Percentiles rank a stretch among this genome's conserved stretches.
These are phyloP conservation scores for Cucumis hystrix DNA, from an alignment of 306 rosid species.

Conservation along the genomic window DNA sequence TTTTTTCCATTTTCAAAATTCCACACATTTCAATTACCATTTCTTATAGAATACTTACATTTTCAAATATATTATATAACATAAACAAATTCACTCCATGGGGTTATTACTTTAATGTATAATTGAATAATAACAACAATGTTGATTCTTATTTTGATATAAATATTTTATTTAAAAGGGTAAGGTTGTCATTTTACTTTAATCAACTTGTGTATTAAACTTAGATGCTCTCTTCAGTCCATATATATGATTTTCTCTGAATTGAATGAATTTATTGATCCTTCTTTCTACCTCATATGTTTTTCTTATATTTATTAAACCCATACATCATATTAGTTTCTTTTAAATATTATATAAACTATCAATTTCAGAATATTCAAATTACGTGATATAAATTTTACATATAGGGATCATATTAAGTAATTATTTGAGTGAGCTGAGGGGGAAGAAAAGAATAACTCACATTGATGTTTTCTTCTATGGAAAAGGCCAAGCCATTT, in stretches of 20 bases:
- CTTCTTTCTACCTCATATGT: background rate
- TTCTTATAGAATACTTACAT: too few species aligned
- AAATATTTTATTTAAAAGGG: background rate
- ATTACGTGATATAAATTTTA: too few species aligned
- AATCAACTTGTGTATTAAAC: background rate
- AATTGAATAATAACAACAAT: too few species aligned
- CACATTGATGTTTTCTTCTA: constrained; percentile 77
- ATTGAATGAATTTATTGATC: background rate
- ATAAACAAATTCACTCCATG: too few species aligned
- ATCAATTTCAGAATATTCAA: background rate
- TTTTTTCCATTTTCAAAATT: too few species aligned
- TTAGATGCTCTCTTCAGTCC: background rate
- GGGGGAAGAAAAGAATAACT: constrained; percentile 11
- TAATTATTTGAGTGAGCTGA: too few species aligned
- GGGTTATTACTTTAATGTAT: too few species aligned
- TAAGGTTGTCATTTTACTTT: background rate
- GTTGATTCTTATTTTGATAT: too few species aligned
- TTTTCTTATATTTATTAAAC: background rate
- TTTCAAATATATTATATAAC: too few species aligned
- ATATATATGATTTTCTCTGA: background rate
- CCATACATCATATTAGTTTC: background rate
- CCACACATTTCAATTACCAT: too few species aligned
- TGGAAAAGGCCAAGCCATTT: constrained; percentile 98
- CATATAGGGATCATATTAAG: too few species aligned
- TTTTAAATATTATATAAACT: background rate